phyloP scores from a whole-genome alignment of 345 rosid genomes.

The Cochlearia excelsa region DNA sequence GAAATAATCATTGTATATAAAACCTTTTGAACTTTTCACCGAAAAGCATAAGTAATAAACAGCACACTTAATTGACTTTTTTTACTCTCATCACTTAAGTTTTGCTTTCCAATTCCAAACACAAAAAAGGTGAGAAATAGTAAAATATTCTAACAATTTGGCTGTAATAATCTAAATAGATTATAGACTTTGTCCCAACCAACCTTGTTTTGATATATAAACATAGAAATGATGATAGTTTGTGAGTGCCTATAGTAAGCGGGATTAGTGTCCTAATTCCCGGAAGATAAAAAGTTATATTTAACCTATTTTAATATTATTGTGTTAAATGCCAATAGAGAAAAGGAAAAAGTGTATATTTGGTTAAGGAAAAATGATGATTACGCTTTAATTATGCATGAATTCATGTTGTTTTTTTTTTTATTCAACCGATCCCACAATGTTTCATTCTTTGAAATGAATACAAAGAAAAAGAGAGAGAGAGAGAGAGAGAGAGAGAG shows the following conservation, averaged over 20 bases:
- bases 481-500: constrained; percentile 17
- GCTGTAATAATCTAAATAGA: too few relatives aligned
- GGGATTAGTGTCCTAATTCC: constrained; percentile 39
- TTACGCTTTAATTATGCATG: constrained; percentile 32
- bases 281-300: constrained; percentile 33
- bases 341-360: constrained; percentile 8
- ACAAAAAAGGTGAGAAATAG: neutral
- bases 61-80: constrained; percentile 37
- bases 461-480: neutral
- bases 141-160: too few relatives aligned
- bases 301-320: neutral
- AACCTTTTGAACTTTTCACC: constrained; percentile 35
- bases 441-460: constrained; percentile 6
- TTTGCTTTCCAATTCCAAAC: constrained; percentile 11
- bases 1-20: constrained; percentile 15
- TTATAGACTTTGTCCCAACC: too few relatives aligned
- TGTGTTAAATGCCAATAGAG: neutral
- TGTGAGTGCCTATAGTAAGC: constrained; percentile 14
- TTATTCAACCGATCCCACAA: constrained; percentile 10
- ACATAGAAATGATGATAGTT: constrained; percentile 5
- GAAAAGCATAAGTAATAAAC: constrained; percentile 39
- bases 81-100: constrained; percentile 13
- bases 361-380: constrained; percentile 1
- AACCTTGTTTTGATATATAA: too few relatives aligned
- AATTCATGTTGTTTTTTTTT: constrained; percentile 18